Conservation (phyloP, 2,329 filamentous ascomycete species). For the Diaporthe sp. region DNA sequence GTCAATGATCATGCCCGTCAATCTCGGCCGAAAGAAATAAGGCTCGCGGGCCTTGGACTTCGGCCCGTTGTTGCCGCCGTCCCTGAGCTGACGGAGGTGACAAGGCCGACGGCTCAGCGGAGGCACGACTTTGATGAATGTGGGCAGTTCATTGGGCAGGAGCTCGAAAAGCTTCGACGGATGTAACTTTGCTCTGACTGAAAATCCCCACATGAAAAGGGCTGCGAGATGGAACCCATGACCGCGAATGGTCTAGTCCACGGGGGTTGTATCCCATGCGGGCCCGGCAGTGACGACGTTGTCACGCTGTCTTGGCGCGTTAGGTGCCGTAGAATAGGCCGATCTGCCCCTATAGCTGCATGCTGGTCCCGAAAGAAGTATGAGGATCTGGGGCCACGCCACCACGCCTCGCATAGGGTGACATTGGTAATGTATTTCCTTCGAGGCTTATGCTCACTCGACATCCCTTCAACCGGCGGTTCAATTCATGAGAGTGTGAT, state of each 20-base stretch:
- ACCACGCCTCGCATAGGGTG: not conserved
- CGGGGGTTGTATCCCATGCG: not conserved
- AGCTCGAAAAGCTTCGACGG: not conserved
- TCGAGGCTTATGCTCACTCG: conserved; percentile 3
- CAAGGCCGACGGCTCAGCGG: not conserved
- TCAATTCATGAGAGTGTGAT: not conserved
- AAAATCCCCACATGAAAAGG: not conserved
- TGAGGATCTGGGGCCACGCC: not conserved
- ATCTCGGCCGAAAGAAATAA: not conserved
- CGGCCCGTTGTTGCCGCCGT: not conserved
- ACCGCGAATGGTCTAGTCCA: not conserved
- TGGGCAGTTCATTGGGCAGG: not conserved
- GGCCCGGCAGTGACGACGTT: not conserved
- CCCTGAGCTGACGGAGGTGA: not conserved
- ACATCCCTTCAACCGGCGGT: not conserved
- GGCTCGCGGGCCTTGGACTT: too few species aligned
- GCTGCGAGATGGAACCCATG: not conserved
- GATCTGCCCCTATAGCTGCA: not conserved
- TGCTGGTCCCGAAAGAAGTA: not conserved
- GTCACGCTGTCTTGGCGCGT: conserved; percentile 1
- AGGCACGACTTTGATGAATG: not conserved
- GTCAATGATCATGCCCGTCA: not conserved
- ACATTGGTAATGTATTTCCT: not conserved
- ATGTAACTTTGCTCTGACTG: not conserved
- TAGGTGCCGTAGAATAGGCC: not conserved